A percentile compares a stretch with the other conserved stretches of the same genome.
phyloP scores from a whole-genome alignment of 164 flowering plant species.

The Liriodendron chinense region DNA sequence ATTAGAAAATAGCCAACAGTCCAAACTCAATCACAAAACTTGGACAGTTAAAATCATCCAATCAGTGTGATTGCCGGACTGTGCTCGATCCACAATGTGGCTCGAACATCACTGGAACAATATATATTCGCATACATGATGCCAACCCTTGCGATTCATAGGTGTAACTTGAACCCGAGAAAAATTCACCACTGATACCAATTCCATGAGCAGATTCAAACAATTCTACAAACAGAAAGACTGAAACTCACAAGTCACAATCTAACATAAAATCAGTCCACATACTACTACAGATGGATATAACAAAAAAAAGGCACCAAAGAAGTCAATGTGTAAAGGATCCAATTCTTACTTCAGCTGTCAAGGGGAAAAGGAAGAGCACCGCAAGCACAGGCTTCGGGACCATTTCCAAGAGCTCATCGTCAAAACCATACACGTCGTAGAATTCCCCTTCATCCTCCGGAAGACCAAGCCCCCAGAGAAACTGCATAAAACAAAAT shows the following conservation, averaged over 20 bases:
- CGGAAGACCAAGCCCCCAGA: conserved; percentile 89
- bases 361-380: conserved; percentile 75
- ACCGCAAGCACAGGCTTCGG: conserved; percentile 94
- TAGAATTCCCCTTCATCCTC: conserved; percentile 73
- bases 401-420: conserved; percentile 88
- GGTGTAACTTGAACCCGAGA: neutral
- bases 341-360: conserved; percentile 48
- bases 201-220: neutral
- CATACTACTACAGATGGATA: no score
- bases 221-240: neutral
- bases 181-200: no score
- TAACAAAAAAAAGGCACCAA: neutral
- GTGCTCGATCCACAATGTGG: no score
- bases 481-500: conserved; percentile 51
- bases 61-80: no score
- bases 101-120: no score
- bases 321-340: neutral
- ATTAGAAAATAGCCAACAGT: no score
- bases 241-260: no score
- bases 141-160: no score
- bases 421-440: conserved; percentile 95
- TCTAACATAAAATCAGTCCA: no score
- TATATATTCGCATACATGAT: no score
- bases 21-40: no score
- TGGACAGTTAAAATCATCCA: no score